These are phyloP conservation scores for Solanum peruvianum DNA, from an alignment of 257 asterid species.

Conservation along the genomic window DNA sequence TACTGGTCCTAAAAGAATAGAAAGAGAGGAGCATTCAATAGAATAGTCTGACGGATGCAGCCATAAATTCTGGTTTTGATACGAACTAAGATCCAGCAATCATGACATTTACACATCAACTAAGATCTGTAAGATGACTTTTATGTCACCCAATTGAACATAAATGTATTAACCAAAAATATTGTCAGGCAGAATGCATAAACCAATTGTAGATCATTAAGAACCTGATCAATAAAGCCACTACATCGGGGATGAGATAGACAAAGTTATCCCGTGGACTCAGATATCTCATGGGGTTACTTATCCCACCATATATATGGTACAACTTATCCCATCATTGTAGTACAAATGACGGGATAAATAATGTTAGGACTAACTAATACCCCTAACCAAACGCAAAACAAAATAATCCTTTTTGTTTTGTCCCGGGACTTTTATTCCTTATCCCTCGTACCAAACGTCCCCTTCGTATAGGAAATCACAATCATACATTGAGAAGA, in stretches of 20 bases:
- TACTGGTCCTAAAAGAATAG: constrained; percentile 26
- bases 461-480: neutral
- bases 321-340: neutral
- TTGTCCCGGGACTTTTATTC: neutral
- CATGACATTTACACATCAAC: neutral
- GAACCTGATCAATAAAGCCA: neutral
- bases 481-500: neutral
- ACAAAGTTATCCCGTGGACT: neutral
- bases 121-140: neutral
- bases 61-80: neutral
- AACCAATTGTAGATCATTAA: neutral
- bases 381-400: neutral
- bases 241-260: neutral
- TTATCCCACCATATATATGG: neutral
- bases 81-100: neutral
- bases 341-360: neutral
- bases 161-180: neutral
- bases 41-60: neutral
- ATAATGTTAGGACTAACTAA: neutral
- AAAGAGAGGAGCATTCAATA: neutral
- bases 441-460: neutral
- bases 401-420: neutral
- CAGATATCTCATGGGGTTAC: neutral
- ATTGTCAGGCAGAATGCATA: neutral
- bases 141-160: neutral